Conservation (phyloP, 2,329 filamentous ascomycete species). For the Ceratocystis huliohia region DNA sequence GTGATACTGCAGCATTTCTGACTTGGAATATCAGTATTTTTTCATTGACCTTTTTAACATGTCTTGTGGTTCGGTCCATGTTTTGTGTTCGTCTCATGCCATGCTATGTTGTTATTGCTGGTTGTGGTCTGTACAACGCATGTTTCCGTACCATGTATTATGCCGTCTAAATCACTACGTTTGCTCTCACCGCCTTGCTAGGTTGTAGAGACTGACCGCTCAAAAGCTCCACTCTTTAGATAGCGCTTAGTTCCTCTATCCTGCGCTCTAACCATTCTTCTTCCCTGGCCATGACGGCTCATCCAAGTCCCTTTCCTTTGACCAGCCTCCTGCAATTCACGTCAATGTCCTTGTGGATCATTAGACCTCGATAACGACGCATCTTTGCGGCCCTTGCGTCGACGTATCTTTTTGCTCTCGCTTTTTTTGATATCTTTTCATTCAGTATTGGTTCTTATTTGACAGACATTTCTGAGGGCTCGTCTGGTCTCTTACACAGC, state of each 20-base stretch:
- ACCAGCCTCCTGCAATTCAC: conserved; percentile 13
- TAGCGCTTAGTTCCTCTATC: too few relatives aligned
- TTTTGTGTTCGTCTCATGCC: too few relatives aligned
- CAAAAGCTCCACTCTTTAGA: background rate
- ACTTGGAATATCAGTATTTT: background rate
- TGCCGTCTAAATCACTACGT: background rate
- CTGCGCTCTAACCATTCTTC: background rate
- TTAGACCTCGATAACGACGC: background rate
- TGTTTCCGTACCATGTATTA: background rate
- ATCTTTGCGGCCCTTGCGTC: conserved; percentile 1
- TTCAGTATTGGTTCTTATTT: background rate
- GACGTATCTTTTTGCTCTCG: background rate
- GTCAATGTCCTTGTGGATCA: background rate
- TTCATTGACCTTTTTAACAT: background rate
- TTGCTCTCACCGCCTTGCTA: background rate
- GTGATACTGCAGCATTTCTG: background rate
- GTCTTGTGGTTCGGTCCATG: background rate
- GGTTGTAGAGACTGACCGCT: background rate
- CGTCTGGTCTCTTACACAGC: too few relatives aligned
- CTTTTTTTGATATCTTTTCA: background rate
- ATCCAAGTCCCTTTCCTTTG: background rate
- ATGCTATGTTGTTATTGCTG: too few relatives aligned
- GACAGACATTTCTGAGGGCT: background rate
- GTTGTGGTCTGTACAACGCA: too few relatives aligned
- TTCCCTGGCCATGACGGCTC: background rate